A percentile compares a stretch with the other conserved stretches of the same genome.
These are phyloP conservation scores for Scalesia atractyloides DNA, from an alignment of 129 eudicot species.

Conservation along the genomic window DNA sequence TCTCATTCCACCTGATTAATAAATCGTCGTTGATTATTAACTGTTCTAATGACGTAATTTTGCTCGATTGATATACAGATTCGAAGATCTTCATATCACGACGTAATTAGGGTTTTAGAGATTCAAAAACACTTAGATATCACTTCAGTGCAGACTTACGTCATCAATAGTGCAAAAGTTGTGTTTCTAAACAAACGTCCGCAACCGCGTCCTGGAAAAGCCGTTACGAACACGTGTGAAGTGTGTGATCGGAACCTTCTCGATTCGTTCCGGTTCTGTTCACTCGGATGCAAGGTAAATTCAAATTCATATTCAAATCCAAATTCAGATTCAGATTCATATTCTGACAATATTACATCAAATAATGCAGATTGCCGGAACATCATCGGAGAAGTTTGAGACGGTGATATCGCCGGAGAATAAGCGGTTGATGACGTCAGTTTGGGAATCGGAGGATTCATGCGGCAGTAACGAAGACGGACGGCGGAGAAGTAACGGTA, in stretches of 20 bases:
- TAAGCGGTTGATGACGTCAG: conserved; percentile 34
- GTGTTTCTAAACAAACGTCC: conserved; percentile 92
- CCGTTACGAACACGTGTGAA: conserved; percentile 81
- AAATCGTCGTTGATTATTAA: neutral
- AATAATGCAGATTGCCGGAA: conserved; percentile 59
- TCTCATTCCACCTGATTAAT: neutral
- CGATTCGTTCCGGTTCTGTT: conserved; percentile 89
- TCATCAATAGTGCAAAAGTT: conserved; percentile 89
- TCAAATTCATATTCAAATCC: neutral
- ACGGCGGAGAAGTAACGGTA: conserved; percentile 24
- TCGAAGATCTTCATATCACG: conserved; percentile 93
- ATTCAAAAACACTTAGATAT: conserved; percentile 83
- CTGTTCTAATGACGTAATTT: neutral
- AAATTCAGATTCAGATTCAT: neutral
- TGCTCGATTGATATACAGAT: conserved; percentile 49
- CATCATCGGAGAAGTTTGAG: conserved; percentile 55
- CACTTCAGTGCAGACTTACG: conserved; percentile 78
- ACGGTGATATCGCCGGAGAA: conserved; percentile 43
- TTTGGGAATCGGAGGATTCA: conserved; percentile 72
- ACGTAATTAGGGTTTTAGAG: conserved; percentile 87
- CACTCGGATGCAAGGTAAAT: conserved; percentile 93
- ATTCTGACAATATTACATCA: neutral
- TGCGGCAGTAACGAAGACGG: conserved; percentile 57
- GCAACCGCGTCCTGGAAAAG: conserved; percentile 92
- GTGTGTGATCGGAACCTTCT: conserved; percentile 92